Conservation (phyloP, 352 stramenopile species). For the Phytopythium sindhum region DNA sequence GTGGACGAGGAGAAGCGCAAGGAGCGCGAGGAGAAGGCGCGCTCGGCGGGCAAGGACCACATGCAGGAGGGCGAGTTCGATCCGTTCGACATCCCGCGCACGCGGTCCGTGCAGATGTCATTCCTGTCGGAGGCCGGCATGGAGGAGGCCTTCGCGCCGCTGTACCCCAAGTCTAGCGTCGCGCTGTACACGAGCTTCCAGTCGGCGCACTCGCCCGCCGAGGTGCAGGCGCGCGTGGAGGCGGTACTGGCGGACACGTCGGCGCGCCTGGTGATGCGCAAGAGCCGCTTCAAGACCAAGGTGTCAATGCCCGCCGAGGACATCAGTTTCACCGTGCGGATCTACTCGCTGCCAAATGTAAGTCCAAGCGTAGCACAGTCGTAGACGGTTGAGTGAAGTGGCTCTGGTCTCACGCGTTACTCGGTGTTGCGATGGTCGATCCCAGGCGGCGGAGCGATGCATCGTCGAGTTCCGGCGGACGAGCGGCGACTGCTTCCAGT, state of each 20-base stretch:
- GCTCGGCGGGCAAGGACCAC: slow-evolving; percentile 31
- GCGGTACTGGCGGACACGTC: slow-evolving; percentile 42
- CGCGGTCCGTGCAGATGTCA: slow-evolving; percentile 38
- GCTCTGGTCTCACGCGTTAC: not conserved
- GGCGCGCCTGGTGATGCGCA: slow-evolving; percentile 46
- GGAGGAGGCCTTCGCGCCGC: slow-evolving; percentile 40
- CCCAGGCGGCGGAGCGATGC: slow-evolving; percentile 44
- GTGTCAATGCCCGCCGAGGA: slow-evolving; percentile 51
- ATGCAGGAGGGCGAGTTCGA: slow-evolving; percentile 56
- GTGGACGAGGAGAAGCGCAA: slow-evolving; percentile 70
- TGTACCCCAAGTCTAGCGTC: slow-evolving; percentile 56
- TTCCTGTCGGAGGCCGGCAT: slow-evolving; percentile 29
- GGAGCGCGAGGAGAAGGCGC: slow-evolving; percentile 55
- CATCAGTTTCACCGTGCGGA: slow-evolving; percentile 52
- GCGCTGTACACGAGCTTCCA: slow-evolving; percentile 78
- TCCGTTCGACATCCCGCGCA: slow-evolving; percentile 44
- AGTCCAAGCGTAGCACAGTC: slow-evolving; percentile 23
- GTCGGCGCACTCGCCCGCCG: slow-evolving; percentile 36
- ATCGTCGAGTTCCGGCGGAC: slow-evolving; percentile 75
- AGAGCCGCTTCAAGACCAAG: slow-evolving; percentile 76
- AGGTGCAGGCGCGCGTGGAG: slow-evolving; percentile 59
- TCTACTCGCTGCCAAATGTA: slow-evolving; percentile 76
- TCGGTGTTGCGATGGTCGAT: slow-evolving; percentile 13
- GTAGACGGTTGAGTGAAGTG: slow-evolving; percentile 1
- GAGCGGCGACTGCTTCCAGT: slow-evolving; percentile 65